Conservation (phyloP, 164 flowering plant species). For the Chimonanthus praecox region DNA sequence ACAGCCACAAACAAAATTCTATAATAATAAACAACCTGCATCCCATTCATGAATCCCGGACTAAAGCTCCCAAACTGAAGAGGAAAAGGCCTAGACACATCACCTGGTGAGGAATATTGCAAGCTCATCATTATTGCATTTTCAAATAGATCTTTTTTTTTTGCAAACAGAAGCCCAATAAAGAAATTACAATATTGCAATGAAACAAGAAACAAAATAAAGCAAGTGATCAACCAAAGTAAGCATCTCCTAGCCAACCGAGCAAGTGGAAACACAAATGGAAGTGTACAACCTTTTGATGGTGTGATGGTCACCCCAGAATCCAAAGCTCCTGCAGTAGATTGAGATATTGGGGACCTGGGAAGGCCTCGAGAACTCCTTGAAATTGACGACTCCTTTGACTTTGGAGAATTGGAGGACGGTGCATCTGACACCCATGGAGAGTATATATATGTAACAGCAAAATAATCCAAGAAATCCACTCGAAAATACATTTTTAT, state of each 20-base stretch:
- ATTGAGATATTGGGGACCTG: conserved; percentile 51
- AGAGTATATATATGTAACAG: not conserved
- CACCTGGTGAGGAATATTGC: conserved; percentile 32
- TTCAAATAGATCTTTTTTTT: not conserved
- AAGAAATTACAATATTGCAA: not conserved
- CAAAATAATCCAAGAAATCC: conserved; percentile 1
- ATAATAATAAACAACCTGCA: conserved; percentile 13
- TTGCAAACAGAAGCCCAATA: not conserved
- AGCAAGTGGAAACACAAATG: no score
- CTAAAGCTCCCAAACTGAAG: conserved; percentile 22
- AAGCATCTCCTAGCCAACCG: not conserved
- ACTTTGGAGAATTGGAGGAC: conserved; percentile 25
- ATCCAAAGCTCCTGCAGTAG: conserved; percentile 37
- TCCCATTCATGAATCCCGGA: conserved; percentile 20
- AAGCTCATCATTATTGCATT: not conserved
- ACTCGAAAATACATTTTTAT: not conserved
- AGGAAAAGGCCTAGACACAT: conserved; percentile 22
- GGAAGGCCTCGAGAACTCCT: conserved; percentile 44
- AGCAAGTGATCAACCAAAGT: not conserved
- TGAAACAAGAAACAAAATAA: not conserved
- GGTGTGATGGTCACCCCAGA: conserved; percentile 37
- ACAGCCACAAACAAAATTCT: not conserved
- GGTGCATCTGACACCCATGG: conserved; percentile 47
- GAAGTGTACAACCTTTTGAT: conserved; percentile 38
- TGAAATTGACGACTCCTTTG: conserved; percentile 32